Evolutionary conservation across 371 early-diverging fungal genomes (phyloP), one percentile per base, ranked within the genome.

Genomic region (Apophysomyces trapeziformis): DNA sequence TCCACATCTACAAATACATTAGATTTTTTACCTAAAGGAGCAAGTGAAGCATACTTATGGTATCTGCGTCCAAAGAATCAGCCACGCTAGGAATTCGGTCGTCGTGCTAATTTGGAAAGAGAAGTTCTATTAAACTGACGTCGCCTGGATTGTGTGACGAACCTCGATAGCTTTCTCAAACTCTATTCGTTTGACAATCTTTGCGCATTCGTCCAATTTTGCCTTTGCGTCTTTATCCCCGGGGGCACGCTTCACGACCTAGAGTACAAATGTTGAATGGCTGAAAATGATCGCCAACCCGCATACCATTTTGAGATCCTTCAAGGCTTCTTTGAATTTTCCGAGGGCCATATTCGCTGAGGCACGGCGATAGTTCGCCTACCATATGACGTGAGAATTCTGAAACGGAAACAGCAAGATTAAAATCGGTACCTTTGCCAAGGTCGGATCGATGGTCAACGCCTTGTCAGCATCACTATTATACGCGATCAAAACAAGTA

Each of bases 111-210:
- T 37, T 43, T 7, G n/a, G 32, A 50, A 21, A n/a, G 9, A 21
- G 0, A 50, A 7, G 21, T 50, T 26, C 32, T 26, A 26, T 26
- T 26, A 26, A 21, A 16, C 9, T 21, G 35, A 7, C 32, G 11
- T 43, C 38, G 21, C 4, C 9, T 13, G 16, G 32, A 63, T 44
- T 9, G 21, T 47, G 71, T 46, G 88, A 83, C 85, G 81, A 63
- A 87, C 88, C 68, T 87, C 87, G 62, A 99, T 97, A 7, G 99
- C 99, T 76, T 93, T 90, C 79, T 96, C 98, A 79, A 99, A 97
- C 69, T 93, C 90, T 47, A 90, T 84, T 50, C 93, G 77, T 50
- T 90, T 89, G 56, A 90, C 89, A 69, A 96, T 93, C 80, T 96
- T 96, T 68, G 94, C 90, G 70, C 96, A 95, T 72, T 95, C 94